Evolutionary conservation across 805 yeast genomes (phyloP).

Genomic region (Metschnikowia vanudenii): DNA sequence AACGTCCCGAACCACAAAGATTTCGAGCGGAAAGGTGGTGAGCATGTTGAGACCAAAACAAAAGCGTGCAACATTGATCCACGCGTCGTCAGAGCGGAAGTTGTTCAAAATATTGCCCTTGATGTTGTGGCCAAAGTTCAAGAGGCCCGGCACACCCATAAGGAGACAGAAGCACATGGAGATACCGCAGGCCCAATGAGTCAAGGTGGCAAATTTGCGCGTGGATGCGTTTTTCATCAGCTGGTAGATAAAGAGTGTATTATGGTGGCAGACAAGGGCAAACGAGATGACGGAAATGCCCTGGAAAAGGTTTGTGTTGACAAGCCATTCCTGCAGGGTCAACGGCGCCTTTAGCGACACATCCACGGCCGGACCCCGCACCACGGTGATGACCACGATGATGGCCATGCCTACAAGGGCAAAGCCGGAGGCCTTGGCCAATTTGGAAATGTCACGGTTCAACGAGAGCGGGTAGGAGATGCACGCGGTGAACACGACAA

Average conservation of each 20-base stretch:
- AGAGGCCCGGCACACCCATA: slow-evolving; percentile 77
- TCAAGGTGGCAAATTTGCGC: slow-evolving; percentile 68
- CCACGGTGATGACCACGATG: slow-evolving; percentile 69
- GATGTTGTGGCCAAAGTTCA: slow-evolving; percentile 72
- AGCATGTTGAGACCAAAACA: slow-evolving; percentile 92
- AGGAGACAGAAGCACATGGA: slow-evolving; percentile 76
- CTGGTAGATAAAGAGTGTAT: slow-evolving; percentile 85
- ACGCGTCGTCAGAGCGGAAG: slow-evolving; percentile 69
- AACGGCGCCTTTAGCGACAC: slow-evolving; percentile 48
- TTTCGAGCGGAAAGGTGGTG: slow-evolving; percentile 87
- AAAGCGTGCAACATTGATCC: slow-evolving; percentile 83
- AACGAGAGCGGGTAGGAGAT: slow-evolving; percentile 83
- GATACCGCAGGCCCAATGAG: slow-evolving; percentile 80
- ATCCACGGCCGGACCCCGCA: slow-evolving; percentile 67
- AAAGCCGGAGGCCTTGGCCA: slow-evolving; percentile 84
- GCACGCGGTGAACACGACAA: slow-evolving; percentile 63
- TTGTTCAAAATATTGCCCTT: slow-evolving; percentile 88
- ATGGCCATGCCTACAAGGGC: slow-evolving; percentile 83
- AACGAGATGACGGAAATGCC: slow-evolving; percentile 93
- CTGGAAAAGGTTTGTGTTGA: slow-evolving; percentile 71
- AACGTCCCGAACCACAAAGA: slow-evolving; percentile 88
- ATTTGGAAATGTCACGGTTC: slow-evolving; percentile 73
- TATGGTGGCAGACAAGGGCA: slow-evolving; percentile 95
- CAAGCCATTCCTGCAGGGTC: slow-evolving; percentile 41
- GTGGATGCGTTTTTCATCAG: slow-evolving; percentile 76